Evolutionary conservation across 106 monocot genomes (phyloP).

Genomic region (Alisma plantagoaquatica): DNA sequence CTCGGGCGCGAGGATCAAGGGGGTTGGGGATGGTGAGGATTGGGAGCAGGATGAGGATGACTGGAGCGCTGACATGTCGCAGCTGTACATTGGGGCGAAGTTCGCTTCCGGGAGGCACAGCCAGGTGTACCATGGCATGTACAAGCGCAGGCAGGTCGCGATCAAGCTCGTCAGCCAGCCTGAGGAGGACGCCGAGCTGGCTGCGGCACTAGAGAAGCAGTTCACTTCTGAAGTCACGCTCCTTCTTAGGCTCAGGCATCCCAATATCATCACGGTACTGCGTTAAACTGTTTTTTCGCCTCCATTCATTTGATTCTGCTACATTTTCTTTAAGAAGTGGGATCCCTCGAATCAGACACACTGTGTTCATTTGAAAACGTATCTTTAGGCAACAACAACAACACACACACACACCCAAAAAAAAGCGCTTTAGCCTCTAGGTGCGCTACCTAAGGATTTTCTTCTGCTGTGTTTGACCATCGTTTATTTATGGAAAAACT

Average conservation of each 20-base stretch:
- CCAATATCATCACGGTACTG: constrained; percentile 81
- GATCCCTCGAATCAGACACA: too few relatives aligned
- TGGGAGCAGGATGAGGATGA: constrained; percentile 38
- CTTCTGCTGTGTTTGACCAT: too few relatives aligned
- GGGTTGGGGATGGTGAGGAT: constrained; percentile 45
- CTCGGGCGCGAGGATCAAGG: constrained; percentile 62
- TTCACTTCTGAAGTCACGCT: constrained; percentile 75
- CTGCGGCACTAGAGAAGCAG: constrained; percentile 53
- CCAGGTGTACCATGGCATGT: constrained; percentile 77
- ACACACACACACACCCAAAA: too few relatives aligned
- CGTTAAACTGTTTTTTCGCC: too few relatives aligned
- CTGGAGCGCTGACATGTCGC: constrained; percentile 95
- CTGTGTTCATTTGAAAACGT: too few relatives aligned
- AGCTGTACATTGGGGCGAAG: constrained; percentile 71
- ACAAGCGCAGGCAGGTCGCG: constrained; percentile 70
- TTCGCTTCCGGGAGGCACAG: constrained; percentile 88
- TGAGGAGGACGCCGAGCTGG: constrained; percentile 62
- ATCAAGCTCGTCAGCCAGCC: constrained; percentile 92
- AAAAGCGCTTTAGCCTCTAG: too few relatives aligned
- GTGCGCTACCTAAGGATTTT: too few relatives aligned
- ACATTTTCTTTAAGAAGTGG: too few relatives aligned
- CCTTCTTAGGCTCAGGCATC: constrained; percentile 64
- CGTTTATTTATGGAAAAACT: too few relatives aligned
- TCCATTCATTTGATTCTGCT: too few relatives aligned
- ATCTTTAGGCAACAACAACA: too few relatives aligned